phyloP scores from a whole-genome alignment of 164 flowering plant species.

The Houttuynia cordata region DNA sequence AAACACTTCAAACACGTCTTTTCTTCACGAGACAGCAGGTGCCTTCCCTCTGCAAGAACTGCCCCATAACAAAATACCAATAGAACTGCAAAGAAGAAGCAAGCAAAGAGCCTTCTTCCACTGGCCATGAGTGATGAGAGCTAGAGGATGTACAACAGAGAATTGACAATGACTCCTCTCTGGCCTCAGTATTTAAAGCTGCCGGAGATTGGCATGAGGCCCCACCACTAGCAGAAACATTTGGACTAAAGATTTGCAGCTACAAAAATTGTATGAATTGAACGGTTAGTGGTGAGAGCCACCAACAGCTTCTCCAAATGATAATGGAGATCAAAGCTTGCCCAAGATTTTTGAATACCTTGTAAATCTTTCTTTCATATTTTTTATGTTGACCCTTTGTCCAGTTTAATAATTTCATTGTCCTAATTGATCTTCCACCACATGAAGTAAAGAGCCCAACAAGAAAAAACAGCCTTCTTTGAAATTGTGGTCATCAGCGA shows the following conservation, averaged over 20 bases:
- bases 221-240: neutral
- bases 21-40: neutral
- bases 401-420: neutral
- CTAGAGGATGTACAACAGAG: neutral
- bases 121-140: neutral
- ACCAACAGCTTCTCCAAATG: neutral
- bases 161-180: neutral
- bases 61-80: neutral
- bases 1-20: neutral
- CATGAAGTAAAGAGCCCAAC: neutral
- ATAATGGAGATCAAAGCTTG: neutral
- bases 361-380: neutral
- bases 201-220: neutral
- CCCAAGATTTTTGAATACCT: neutral
- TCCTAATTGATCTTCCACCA: neutral
- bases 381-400: neutral
- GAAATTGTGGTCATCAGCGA: neutral
- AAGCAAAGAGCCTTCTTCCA: neutral
- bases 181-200: neutral
- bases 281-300: constrained; percentile 1
- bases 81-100: neutral
- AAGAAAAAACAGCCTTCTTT: neutral
- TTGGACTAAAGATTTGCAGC: neutral
- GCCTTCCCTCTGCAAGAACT: neutral
- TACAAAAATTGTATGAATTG: neutral